phyloP scores from a whole-genome alignment of 2,329 filamentous ascomycete genomes.

The Cytospora piceae region DNA sequence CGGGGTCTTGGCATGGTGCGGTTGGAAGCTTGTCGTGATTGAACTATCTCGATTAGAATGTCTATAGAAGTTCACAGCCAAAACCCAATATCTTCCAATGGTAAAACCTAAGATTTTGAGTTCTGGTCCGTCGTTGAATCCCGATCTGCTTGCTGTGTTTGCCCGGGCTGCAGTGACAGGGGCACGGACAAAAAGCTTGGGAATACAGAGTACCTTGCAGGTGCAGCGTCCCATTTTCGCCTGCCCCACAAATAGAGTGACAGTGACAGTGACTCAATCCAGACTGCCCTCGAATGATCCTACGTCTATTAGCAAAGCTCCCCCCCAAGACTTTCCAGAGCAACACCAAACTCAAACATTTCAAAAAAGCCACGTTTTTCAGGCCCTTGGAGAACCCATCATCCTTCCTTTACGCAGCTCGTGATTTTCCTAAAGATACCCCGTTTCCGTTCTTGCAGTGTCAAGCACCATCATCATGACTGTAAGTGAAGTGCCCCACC shows the following conservation, averaged over 20 bases:
- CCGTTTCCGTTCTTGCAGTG: slow-evolving; percentile 4
- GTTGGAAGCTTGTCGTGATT: neutral
- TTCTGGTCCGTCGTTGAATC: neutral
- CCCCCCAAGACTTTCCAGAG: slow-evolving; percentile 13
- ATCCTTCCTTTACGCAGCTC: neutral
- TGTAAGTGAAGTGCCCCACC: slow-evolving; percentile 36
- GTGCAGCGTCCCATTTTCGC: neutral
- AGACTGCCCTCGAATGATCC: slow-evolving; percentile 24
- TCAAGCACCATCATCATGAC: slow-evolving; percentile 38
- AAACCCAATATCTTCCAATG: neutral
- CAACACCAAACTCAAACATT: neutral
- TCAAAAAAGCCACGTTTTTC: slow-evolving; percentile 14
- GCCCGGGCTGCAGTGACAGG: no score
- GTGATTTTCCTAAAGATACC: slow-evolving; percentile 8
- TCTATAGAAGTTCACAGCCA: neutral
- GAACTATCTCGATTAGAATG: neutral
- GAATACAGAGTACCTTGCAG: neutral
- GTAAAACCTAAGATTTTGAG: neutral
- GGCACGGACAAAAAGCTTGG: neutral
- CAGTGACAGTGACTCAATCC: neutral
- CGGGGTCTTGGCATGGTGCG: neutral
- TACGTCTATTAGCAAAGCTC: slow-evolving; percentile 25
- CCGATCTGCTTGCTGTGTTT: neutral
- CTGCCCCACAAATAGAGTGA: neutral
- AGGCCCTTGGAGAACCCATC: neutral